These are phyloP conservation scores for Ceratonia siliqua DNA, from an alignment of 306 rosid genomes.

Conservation along the genomic window DNA sequence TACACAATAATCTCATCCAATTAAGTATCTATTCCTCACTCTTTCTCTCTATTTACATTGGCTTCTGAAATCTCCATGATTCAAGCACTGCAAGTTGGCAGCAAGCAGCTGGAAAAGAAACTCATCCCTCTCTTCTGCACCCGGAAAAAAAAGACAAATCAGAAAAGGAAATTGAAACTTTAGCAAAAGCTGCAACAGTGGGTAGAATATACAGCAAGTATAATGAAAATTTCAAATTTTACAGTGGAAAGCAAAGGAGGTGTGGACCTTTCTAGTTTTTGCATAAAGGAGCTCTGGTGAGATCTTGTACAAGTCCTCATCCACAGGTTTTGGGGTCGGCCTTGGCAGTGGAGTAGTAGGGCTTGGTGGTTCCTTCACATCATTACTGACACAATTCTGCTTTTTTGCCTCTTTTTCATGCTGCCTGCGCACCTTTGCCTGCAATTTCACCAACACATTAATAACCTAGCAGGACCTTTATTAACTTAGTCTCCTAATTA, in stretches of 20 bases:
- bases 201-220: neutral
- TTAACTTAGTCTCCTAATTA: too few species aligned
- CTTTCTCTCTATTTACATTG: conserved; percentile 38
- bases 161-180: conserved; percentile 1
- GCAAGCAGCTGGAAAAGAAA: conserved; percentile 74
- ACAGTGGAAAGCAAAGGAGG: neutral
- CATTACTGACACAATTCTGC: conserved; percentile 51
- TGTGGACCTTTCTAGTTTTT: conserved; percentile 72
- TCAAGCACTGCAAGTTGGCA: conserved; percentile 81
- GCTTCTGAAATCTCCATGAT: conserved; percentile 1
- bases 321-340: conserved; percentile 67
- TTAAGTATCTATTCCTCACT: conserved; percentile 15
- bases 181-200: conserved; percentile 26
- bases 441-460: conserved; percentile 33
- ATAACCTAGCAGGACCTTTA: conserved; percentile 16
- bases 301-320: conserved; percentile 82
- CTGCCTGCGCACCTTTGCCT: conserved; percentile 55
- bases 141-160: neutral
- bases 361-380: conserved; percentile 41
- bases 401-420: conserved; percentile 55
- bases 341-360: conserved; percentile 37
- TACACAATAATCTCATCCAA: conserved; percentile 16
- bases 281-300: conserved; percentile 65
- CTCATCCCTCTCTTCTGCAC: conserved; percentile 84
- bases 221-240: neutral